These are phyloP conservation scores for Lentinus brumalis DNA, from an alignment of 768 basidiomycete genomes.

Conservation along the genomic window DNA sequence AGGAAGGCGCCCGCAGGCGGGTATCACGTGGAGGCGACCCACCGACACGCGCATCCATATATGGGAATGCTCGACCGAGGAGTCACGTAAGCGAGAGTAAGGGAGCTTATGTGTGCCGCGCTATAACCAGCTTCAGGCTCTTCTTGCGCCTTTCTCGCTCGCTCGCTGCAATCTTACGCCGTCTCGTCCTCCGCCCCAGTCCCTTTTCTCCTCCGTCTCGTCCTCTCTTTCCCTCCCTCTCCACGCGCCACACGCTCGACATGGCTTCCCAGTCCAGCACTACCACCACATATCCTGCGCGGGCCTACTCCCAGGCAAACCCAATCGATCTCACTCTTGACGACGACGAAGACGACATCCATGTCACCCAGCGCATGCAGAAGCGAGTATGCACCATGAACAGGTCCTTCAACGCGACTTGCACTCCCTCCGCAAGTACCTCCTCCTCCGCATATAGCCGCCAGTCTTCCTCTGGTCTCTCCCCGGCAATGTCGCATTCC, in stretches of 20 bases:
- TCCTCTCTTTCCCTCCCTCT: background rate
- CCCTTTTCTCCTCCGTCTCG: conserved; percentile 3
- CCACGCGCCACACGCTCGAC: background rate
- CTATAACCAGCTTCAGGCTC: background rate
- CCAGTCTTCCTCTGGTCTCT: conserved; percentile 30
- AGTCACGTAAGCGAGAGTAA: conserved; percentile 22
- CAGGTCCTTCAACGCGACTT: conserved; percentile 27
- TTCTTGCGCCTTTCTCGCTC: conserved; percentile 1
- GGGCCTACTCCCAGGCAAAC: conserved; percentile 45
- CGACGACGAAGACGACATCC: conserved; percentile 55
- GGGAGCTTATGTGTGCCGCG: conserved; percentile 13
- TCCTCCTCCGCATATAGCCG: conserved; percentile 7
- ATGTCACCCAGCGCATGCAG: conserved; percentile 20
- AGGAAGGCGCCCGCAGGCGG: background rate
- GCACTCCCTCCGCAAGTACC: conserved; percentile 3
- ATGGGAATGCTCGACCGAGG: conserved; percentile 4
- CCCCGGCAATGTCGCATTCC: conserved; percentile 31
- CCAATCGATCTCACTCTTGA: conserved; percentile 74
- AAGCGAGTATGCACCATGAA: conserved; percentile 23
- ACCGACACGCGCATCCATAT: background rate
- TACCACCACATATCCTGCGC: conserved; percentile 19
- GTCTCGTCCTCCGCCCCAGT: background rate
- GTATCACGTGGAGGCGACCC: conserved; percentile 3
- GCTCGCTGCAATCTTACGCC: conserved; percentile 18
- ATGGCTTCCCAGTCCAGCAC: conserved; percentile 16